Evolutionary conservation across 2,329 filamentous ascomycete species (phyloP).

Genomic region (Fusarium gaditjirri): DNA sequence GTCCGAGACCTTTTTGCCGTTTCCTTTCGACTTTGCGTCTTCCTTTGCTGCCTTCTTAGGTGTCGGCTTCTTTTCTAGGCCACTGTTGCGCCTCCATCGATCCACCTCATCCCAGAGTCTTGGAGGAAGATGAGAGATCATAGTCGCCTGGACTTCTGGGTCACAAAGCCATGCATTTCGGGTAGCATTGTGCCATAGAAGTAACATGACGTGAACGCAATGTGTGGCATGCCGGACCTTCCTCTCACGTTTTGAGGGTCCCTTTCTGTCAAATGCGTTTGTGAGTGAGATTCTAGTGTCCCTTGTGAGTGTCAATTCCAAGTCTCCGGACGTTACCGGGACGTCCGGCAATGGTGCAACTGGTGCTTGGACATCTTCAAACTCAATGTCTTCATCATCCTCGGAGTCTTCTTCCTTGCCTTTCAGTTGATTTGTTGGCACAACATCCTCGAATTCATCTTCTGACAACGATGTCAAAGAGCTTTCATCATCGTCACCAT

Average conservation of each 20-base stretch:
- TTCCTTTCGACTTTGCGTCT: constrained; percentile 51
- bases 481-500: constrained; percentile 54
- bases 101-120: constrained; percentile 78
- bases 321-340: constrained; percentile 68
- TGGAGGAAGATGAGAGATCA: constrained; percentile 78
- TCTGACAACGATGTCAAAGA: constrained; percentile 67
- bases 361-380: constrained; percentile 73
- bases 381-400: constrained; percentile 62
- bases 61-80: constrained; percentile 60
- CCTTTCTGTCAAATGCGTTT: constrained; percentile 77
- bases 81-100: constrained; percentile 76
- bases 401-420: constrained; percentile 49
- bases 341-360: constrained; percentile 61
- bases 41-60: constrained; percentile 41
- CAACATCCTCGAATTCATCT: constrained; percentile 62
- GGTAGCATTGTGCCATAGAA: constrained; percentile 90
- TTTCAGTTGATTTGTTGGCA: constrained; percentile 51
- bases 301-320: constrained; percentile 76
- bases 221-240: constrained; percentile 82
- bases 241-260: constrained; percentile 85
- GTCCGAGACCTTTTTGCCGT: constrained; percentile 49
- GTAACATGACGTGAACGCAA: constrained; percentile 85
- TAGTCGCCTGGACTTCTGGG: constrained; percentile 75
- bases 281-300: constrained; percentile 69
- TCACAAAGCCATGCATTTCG: constrained; percentile 89